Evolutionary conservation across 2,329 filamentous ascomycete species (phyloP), one percentile per base, ranked within the genome.

Genomic region (Sarocladiaceae sp.): DNA sequence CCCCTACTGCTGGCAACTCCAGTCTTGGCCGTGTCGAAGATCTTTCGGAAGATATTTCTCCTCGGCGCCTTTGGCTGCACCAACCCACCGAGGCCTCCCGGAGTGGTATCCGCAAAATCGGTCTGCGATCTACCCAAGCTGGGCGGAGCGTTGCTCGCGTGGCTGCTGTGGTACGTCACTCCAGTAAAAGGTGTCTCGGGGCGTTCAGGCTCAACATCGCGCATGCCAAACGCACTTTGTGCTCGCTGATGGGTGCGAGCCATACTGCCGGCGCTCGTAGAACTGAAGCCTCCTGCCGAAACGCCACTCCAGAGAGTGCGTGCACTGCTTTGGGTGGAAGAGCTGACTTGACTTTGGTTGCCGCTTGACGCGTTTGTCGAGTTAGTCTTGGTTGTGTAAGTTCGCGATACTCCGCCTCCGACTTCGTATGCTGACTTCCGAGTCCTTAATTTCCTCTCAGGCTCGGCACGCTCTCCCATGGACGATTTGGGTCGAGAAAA

Each of bases 11-110:
- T 95, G 2, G 91, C 91, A 26, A 94, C 90, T 24, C 89, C 88
- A 0, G 91, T 96, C 68, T 95, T 96, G 13, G 90, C 91, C 2
- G 88, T 88, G 52, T 95, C 90, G 23, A 96, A 80, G 54, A 97
- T 91, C 58, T 95, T 94, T 64, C 91, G 93, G 72, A 97, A 93
- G 57, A 97, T 95, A 40, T 88, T 91, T 49, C 83, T 83, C 62
- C 88, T 93, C 50, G 87, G 88, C 1, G 81, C 73, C 64, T 90
- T 85, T 0, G 89, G 89, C 48, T 74, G 69, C 6, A 82, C 72
- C 7, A 97, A 74, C 1, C 91, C 90, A 32, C 91, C 91, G 5
- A 96, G 73, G 1, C 84, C 77, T 31, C 81, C 76, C 16, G 77
- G 74, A 0, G 75, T 74, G 39, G 90, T 85, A 16, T 82, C 79